phyloP scores from a whole-genome alignment of 2,329 filamentous ascomycete species.

The Ceratocystis papillata region DNA sequence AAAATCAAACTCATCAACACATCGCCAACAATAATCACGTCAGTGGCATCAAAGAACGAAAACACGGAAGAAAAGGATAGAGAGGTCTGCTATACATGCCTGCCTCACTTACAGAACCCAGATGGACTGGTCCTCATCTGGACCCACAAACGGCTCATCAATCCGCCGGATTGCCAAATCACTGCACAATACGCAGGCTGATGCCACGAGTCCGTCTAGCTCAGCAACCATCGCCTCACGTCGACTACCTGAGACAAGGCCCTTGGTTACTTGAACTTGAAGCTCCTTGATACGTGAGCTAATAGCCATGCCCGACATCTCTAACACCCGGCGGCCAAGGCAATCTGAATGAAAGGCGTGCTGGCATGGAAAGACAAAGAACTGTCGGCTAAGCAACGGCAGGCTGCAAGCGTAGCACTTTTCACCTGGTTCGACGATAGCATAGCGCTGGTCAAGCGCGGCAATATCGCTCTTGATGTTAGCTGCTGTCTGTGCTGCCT shows the following conservation, averaged over 20 bases:
- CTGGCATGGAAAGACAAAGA: slow-evolving; percentile 97
- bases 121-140: slow-evolving; percentile 62
- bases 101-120: slow-evolving; percentile 53
- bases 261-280: slow-evolving; percentile 71
- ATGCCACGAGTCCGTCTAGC: slow-evolving; percentile 82
- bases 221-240: slow-evolving; percentile 78
- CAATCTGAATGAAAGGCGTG: slow-evolving; percentile 97
- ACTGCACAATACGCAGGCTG: slow-evolving; percentile 84
- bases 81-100: not conserved
- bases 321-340: slow-evolving; percentile 72
- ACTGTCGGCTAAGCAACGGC: slow-evolving; percentile 78
- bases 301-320: slow-evolving; percentile 65
- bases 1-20: not conserved
- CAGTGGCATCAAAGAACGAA: not conserved
- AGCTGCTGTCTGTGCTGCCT: slow-evolving; percentile 73
- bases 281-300: slow-evolving; percentile 73
- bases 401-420: slow-evolving; percentile 81
- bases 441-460: slow-evolving; percentile 76
- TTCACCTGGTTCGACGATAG: slow-evolving; percentile 92
- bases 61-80: not conserved
- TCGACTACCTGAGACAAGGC: slow-evolving; percentile 55
- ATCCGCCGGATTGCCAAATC: slow-evolving; percentile 91
- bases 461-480: slow-evolving; percentile 88
- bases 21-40: not conserved
- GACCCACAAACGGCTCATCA: slow-evolving; percentile 78